phyloP scores from a whole-genome alignment of 129 eudicot genomes.

The Deinandra increscens region DNA sequence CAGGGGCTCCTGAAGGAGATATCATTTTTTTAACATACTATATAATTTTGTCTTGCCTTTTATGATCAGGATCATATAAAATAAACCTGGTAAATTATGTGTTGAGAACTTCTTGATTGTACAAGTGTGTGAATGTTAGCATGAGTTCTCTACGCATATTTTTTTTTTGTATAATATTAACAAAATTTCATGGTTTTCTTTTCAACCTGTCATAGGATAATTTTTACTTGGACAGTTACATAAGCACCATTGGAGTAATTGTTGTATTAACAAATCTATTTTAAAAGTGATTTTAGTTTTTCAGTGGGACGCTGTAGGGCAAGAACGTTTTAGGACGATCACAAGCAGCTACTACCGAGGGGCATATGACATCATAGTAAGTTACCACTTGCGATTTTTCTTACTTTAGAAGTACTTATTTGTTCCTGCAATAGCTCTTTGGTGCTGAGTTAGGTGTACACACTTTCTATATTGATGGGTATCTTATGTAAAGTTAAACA shows the following conservation, averaged over 20 bases:
- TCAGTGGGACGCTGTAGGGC: conserved; percentile 47
- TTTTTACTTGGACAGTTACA: conserved; percentile 68
- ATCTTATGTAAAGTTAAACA: neutral
- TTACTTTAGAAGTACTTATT: neutral
- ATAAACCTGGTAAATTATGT: neutral
- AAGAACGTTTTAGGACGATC: conserved; percentile 48
- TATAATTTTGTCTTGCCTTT: neutral
- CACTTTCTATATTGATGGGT: neutral
- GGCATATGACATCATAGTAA: conserved; percentile 46
- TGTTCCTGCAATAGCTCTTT: conserved; percentile 2
- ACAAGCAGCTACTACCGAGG: conserved; percentile 48
- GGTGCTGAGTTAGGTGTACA: neutral
- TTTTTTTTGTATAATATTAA: neutral
- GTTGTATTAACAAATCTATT: neutral
- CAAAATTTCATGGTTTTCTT: neutral
- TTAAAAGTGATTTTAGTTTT: neutral
- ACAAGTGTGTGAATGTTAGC: neutral
- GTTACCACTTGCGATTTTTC: conserved; percentile 10
- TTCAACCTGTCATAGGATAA: conserved; percentile 48
- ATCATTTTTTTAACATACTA: too few relatives aligned
- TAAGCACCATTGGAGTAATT: conserved; percentile 58
- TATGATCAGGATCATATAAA: neutral
- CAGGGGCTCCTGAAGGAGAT: too few relatives aligned
- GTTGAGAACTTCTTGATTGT: neutral
- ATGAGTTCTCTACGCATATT: conserved; percentile 9